Percentiles rank a stretch among this genome's conserved stretches.
These are phyloP conservation scores for Termitomyces sp. DNA, from an alignment of 768 basidiomycete species.

Conservation along the genomic window DNA sequence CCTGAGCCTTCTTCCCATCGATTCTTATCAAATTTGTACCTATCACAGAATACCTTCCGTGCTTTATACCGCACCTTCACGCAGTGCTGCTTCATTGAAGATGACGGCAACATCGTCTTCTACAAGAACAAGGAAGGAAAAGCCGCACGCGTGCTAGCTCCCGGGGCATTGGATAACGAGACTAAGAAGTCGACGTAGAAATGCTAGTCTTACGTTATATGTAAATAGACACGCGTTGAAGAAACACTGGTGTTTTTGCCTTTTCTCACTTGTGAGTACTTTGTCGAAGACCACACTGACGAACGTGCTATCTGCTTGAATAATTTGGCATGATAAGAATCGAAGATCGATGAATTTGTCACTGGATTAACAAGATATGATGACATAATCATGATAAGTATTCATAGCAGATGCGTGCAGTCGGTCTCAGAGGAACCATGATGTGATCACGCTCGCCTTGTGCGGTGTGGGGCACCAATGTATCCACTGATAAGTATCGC, in stretches of 20 bases:
- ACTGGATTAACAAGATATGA: no score
- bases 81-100: conserved; percentile 60
- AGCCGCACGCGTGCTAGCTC: conserved; percentile 31
- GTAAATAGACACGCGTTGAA: not conserved
- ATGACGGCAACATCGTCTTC: conserved; percentile 59
- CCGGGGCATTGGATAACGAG: conserved; percentile 11
- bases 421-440: no score
- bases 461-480: no score
- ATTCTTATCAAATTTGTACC: not conserved
- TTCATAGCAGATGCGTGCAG: no score
- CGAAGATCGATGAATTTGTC: no score
- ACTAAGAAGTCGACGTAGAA: conserved; percentile 8
- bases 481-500: no score
- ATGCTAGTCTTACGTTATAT: not conserved
- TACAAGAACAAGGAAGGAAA: conserved; percentile 53
- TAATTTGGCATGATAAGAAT: no score
- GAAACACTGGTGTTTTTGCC: not conserved
- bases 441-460: no score
- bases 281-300: no score
- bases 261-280: no score
- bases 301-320: no score
- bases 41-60: conserved; percentile 47
- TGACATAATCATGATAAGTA: no score
- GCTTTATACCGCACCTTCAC: conserved; percentile 60
- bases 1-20: not conserved